Base-by-base conservation (phyloP, 495 filamentous ascomycete species). In the Cercophora scortea region DNA sequence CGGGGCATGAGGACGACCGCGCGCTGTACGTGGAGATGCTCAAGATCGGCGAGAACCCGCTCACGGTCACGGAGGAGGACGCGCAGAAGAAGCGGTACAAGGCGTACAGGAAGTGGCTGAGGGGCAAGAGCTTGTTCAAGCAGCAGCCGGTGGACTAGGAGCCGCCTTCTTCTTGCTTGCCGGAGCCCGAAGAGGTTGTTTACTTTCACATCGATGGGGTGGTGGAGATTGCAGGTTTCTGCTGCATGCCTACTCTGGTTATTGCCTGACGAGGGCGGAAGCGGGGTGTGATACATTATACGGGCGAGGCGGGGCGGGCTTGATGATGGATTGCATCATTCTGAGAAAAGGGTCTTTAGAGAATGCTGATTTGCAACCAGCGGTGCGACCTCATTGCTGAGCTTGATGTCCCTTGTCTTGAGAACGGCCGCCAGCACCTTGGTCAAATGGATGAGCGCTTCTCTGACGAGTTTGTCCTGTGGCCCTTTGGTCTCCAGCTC, bases 51-150 rank as follows among this genome's bases (percentile, higher is more conserved):
- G 88, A 93, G 19, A 88, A 95, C 56, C 88, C 88, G 8, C 71
- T 98, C 33, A 89, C 87, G n/a, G 92, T 97, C 13, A 82, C 79
- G 12, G 81, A 87, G 40, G 89, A 91, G 61, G 93, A 97, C 66
- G 74, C 79, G 45, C 71, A 74, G 35, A 96, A 93, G 77, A 96
- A 95, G 77, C 73, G 94, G 56, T 98, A 98, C 66, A 96, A 90
- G 69, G 89, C 90, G 0, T 98, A 98, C 68, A 73, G 84, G 61
- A 91, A 95, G 69, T 97, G 92, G 92, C 70, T 96, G 60, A 78
- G 84, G 55, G 90, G 90, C 13, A 96, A 95, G 74, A 90, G 87
- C 61, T 73, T 96, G 54, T 96, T 96, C 61, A 96, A 96, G 71
- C 90, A 95, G 78, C 78, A 81, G 72, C 80, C 85, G 53, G 77